phyloP scores from a whole-genome alignment of 1,139 yeast species.

The Blastobotrys capitulatus region DNA sequence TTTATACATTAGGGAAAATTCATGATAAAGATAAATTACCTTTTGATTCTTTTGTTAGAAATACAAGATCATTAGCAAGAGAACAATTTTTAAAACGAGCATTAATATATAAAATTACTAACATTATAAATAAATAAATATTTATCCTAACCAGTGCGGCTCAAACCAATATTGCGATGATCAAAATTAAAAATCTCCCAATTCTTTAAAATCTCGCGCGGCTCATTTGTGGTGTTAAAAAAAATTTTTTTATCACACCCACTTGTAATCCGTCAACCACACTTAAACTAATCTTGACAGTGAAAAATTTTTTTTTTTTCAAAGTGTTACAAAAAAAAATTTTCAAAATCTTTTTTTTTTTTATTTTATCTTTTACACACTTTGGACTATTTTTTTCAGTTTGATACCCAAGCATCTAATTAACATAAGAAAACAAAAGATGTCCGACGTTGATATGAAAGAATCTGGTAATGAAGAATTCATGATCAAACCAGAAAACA shows the following conservation, averaged over 20 bases:
- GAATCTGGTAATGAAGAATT: slow-evolving; percentile 30
- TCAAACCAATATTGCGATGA: too few relatives aligned
- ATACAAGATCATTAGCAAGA: slow-evolving; percentile 62
- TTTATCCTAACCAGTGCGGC: neutral
- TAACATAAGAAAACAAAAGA: slow-evolving; percentile 5
- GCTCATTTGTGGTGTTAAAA: too few relatives aligned
- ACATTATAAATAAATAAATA: slow-evolving; percentile 1
- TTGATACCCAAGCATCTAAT: neutral
- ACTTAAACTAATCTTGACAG: too few relatives aligned
- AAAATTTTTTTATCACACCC: neutral
- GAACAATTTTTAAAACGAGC: slow-evolving; percentile 55
- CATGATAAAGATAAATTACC: slow-evolving; percentile 43
- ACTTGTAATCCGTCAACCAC: too few relatives aligned
- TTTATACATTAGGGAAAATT: slow-evolving; percentile 54
- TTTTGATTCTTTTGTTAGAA: slow-evolving; percentile 50
- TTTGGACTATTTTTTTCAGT: slow-evolving; percentile 9
- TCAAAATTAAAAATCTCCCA: too few relatives aligned
- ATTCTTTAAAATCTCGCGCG: too few relatives aligned
- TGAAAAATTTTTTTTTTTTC: neutral
- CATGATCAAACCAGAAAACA: slow-evolving; percentile 83
- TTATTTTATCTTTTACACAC: neutral
- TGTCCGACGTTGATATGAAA: slow-evolving; percentile 28
- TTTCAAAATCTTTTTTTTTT: slow-evolving; percentile 1
- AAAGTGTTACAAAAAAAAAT: slow-evolving; percentile 7
- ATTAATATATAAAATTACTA: slow-evolving; percentile 25